These are phyloP conservation scores for Populus ilicifolia DNA, from an alignment of 345 rosid species.

Conservation along the genomic window DNA sequence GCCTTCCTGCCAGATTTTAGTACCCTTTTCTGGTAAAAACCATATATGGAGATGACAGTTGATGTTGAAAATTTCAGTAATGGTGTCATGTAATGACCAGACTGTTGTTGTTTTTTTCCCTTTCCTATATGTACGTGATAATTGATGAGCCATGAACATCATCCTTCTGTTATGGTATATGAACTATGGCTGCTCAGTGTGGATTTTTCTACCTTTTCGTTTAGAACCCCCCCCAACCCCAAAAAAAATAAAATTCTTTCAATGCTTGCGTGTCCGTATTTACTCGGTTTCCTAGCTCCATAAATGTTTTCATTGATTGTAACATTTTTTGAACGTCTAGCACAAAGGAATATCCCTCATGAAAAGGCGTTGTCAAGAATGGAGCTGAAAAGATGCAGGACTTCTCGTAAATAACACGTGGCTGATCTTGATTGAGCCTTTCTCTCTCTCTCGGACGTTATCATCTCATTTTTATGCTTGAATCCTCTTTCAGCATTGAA, in stretches of 20 bases:
- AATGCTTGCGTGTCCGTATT: background rate
- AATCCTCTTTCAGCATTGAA: background rate
- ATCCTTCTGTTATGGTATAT: background rate
- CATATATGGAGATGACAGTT: background rate
- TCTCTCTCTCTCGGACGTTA: background rate
- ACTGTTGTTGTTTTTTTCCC: background rate
- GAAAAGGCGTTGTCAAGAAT: conserved; percentile 18
- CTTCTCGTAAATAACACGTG: conserved; percentile 24
- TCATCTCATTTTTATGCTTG: background rate
- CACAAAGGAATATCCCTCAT: conserved; percentile 4
- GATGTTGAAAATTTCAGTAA: background rate
- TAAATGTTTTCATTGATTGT: conserved; percentile 2
- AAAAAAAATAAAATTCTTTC: background rate
- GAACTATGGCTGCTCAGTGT: background rate
- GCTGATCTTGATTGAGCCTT: conserved; percentile 16
- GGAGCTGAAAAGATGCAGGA: conserved; percentile 19
- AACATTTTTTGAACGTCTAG: background rate
- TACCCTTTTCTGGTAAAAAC: background rate
- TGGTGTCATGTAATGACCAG: background rate
- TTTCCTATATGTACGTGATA: background rate
- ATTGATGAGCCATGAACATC: background rate
- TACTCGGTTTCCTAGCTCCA: background rate
- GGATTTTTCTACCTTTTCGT: background rate
- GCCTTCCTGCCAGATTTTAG: background rate
- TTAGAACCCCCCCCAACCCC: no score